Conservation (phyloP, 2,329 filamentous ascomycete genomes). For the Aureobasidium pullulans region DNA sequence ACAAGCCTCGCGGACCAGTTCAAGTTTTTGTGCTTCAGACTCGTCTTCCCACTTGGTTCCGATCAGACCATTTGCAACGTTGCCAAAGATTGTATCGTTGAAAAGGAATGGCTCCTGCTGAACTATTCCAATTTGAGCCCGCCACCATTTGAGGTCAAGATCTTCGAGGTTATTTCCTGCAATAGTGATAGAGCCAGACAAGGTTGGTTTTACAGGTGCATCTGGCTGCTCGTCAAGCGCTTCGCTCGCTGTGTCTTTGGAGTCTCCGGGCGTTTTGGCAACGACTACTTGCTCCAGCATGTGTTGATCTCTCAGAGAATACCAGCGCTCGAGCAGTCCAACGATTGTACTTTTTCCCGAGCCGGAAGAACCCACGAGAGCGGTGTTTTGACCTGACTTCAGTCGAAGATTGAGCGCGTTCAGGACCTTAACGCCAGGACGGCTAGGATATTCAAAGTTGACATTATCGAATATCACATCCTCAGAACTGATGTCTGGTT, state of each 20-base stretch:
- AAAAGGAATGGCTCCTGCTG: slow-evolving; percentile 92
- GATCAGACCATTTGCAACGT: slow-evolving; percentile 51
- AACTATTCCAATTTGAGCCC: slow-evolving; percentile 88
- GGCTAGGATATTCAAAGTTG: slow-evolving; percentile 83
- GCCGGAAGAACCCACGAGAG: slow-evolving; percentile 90
- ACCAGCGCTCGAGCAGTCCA: slow-evolving; percentile 81
- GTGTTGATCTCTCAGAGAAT: slow-evolving; percentile 45
- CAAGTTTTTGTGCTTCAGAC: slow-evolving; percentile 64
- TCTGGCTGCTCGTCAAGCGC: not conserved
- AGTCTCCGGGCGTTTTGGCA: no score
- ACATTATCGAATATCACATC: slow-evolving; percentile 83
- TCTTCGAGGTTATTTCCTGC: slow-evolving; percentile 72
- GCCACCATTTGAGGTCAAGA: slow-evolving; percentile 89
- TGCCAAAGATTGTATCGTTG: slow-evolving; percentile 75
- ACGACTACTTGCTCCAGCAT: not conserved
- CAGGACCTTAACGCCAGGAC: slow-evolving; percentile 87
- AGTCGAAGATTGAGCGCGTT: slow-evolving; percentile 70
- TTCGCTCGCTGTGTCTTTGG: not conserved
- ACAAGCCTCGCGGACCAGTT: slow-evolving; percentile 82
- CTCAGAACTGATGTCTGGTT: slow-evolving; percentile 50
- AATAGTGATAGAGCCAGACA: slow-evolving; percentile 68
- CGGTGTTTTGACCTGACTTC: slow-evolving; percentile 91
- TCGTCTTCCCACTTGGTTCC: slow-evolving; percentile 29
- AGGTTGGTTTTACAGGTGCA: slow-evolving; percentile 46
- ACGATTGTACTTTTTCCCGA: slow-evolving; percentile 95